Conservation (phyloP, 441 rosid genomes). For the Mallotus repandus region DNA sequence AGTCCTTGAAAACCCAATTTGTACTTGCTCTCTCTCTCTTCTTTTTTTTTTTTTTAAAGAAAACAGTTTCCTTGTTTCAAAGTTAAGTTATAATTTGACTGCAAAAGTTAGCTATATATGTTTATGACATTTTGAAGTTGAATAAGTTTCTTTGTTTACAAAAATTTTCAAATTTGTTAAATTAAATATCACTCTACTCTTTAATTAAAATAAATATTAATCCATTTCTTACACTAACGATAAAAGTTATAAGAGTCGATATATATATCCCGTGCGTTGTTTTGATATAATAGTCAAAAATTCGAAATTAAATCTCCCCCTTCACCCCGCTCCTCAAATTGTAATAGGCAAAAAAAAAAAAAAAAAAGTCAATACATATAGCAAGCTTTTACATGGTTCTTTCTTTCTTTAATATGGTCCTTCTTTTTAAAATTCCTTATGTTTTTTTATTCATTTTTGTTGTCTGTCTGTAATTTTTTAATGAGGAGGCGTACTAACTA, state of each 20-base stretch:
- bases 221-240: not conserved
- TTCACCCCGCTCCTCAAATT: no score
- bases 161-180: no score
- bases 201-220: not conserved
- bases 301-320: no score
- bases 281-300: no score
- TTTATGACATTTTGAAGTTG: not conserved
- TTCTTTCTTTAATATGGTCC: not conserved
- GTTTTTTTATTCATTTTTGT: not conserved
- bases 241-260: not conserved
- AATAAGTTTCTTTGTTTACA: not conserved
- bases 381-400: no score
- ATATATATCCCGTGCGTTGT: no score
- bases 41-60: no score
- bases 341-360: not conserved
- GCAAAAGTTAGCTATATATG: not conserved
- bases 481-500: not conserved
- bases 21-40: not conserved
- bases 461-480: not conserved
- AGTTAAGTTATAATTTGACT: constrained; percentile 13
- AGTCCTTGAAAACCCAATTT: not conserved
- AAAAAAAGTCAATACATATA: no score
- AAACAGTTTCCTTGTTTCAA: constrained; percentile 17
- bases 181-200: no score
- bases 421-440: not conserved